Evolutionary conservation across 345 rosid species (phyloP), one percentile per base, ranked within the genome.

Genomic region (Schrenkiella parvula): DNA sequence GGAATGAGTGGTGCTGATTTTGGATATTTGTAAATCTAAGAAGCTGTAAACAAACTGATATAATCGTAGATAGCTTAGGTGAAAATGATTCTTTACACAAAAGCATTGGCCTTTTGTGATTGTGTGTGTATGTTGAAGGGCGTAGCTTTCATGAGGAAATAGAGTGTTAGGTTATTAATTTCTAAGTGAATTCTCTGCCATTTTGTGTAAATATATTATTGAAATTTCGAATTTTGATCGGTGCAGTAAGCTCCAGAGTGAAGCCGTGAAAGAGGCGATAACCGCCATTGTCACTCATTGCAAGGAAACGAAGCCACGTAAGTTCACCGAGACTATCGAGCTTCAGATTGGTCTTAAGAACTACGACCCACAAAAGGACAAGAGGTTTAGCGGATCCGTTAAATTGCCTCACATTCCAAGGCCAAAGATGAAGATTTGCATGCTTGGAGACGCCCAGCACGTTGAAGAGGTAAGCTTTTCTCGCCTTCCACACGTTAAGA

Each of bases 381-480:
- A 93, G 79, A 84, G 98, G 60, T 90, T 93, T 80, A 93, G 97
- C 28, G 98, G 98, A 1, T 87, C 97, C 0, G 98, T 93, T 0
- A 93, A 90, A 79, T 63, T 93, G 82, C 98, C 97, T 5, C 96
- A 90, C 76, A 86, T 93, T 56, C 98, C 97, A 9, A 89, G 98
- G 23, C 93, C 96, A 1, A 90, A 90, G 81, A 88, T 90, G 98
- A 90, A 87, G 82, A 84, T 92, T 11, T 92, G 98, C 80, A 93
- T 93, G 97, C 93, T 93, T 42, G 98, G 97, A 39, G 98, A 93
- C 62, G 97, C 98, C 5, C 98, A 87, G 66, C 96, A 90, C 53
- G 96, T 93, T 5, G 98, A 93, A 74, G 90, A 90, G 96, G 97
- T 93, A 67, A 5, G 19, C n/a, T 8, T 28, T 25, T 7, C 21